These are phyloP conservation scores for Tephrocybe rancida DNA, from an alignment of 768 basidiomycete species.

Conservation along the genomic window DNA sequence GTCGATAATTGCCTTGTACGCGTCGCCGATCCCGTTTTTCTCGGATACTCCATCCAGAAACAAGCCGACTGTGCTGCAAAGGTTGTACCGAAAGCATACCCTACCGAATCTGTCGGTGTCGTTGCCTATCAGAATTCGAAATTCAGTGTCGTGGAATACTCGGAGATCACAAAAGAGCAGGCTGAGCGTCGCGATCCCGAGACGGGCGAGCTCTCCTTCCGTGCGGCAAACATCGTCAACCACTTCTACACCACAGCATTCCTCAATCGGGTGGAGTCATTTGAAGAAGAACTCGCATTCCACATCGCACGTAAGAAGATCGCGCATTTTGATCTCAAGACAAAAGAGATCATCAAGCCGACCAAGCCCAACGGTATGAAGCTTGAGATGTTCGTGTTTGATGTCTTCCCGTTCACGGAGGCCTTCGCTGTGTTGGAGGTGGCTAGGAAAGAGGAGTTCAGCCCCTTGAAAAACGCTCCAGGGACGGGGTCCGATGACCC, in stretches of 20 bases:
- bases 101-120: slow-evolving; percentile 94
- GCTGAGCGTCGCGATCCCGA: slow-evolving; percentile 72
- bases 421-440: slow-evolving; percentile 89
- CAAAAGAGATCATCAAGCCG: slow-evolving; percentile 77
- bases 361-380: slow-evolving; percentile 97
- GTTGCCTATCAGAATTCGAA: slow-evolving; percentile 83
- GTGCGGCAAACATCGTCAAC: slow-evolving; percentile 97
- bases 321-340: slow-evolving; percentile 70
- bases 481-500: slow-evolving; percentile 90
- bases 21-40: slow-evolving; percentile 96
- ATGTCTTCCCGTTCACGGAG: slow-evolving; percentile 93
- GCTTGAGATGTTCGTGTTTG: slow-evolving; percentile 97
- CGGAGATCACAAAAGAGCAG: slow-evolving; percentile 89
- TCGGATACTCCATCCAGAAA: slow-evolving; percentile 91
- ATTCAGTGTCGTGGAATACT: slow-evolving; percentile 96
- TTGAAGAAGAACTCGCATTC: slow-evolving; percentile 90
- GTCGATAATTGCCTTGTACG: slow-evolving; percentile 99
- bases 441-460: slow-evolving; percentile 87
- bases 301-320: slow-evolving; percentile 99
- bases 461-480: slow-evolving; percentile 96
- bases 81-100: slow-evolving; percentile 87
- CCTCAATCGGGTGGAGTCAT: slow-evolving; percentile 74
- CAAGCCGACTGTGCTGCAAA: slow-evolving; percentile 93
- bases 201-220: slow-evolving; percentile 81
- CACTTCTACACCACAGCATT: slow-evolving; percentile 95